Conservation (phyloP, 352 stramenopile species). For the Globisporangium paroecandrum region DNA sequence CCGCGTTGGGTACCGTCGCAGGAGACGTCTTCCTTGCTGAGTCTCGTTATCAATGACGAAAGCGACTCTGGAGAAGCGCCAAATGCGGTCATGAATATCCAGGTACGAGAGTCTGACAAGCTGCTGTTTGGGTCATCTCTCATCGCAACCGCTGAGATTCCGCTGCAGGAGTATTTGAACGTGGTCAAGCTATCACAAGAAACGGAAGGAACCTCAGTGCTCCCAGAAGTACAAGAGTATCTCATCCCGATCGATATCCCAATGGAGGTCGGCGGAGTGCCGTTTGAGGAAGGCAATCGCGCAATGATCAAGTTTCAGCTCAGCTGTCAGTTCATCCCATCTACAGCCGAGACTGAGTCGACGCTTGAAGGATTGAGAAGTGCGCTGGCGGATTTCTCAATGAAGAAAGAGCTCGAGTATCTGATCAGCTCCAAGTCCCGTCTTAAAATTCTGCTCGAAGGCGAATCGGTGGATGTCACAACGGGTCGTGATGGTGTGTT, state of each 20-base stretch:
- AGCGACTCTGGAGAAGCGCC: constrained; percentile 4
- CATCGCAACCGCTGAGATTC: constrained; percentile 43
- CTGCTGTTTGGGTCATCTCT: constrained; percentile 71
- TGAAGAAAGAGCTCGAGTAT: constrained; percentile 52
- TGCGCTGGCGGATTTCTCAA: constrained; percentile 34
- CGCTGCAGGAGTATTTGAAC: constrained; percentile 44
- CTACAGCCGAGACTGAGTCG: constrained; percentile 13
- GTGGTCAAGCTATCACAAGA: constrained; percentile 26
- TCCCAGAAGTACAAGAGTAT: constrained; percentile 42
- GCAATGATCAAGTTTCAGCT: constrained; percentile 47
- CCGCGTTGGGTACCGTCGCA: constrained; percentile 53
- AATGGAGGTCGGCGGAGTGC: not conserved
- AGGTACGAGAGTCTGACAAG: constrained; percentile 69
- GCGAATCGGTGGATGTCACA: constrained; percentile 69
- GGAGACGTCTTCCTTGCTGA: constrained; percentile 33
- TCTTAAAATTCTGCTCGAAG: constrained; percentile 63
- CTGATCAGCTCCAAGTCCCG: constrained; percentile 66
- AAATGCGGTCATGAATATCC: constrained; percentile 36
- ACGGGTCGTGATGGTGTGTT: constrained; percentile 34
- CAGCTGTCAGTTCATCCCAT: constrained; percentile 33
- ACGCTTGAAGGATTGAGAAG: constrained; percentile 11
- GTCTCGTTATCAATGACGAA: constrained; percentile 29
- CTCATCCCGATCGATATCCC: constrained; percentile 38
- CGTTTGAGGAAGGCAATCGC: constrained; percentile 15
- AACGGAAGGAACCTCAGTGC: constrained; percentile 1